These are phyloP conservation scores for Aspergillus candidus DNA, from an alignment of 2,329 filamentous ascomycete species.

Conservation along the genomic window DNA sequence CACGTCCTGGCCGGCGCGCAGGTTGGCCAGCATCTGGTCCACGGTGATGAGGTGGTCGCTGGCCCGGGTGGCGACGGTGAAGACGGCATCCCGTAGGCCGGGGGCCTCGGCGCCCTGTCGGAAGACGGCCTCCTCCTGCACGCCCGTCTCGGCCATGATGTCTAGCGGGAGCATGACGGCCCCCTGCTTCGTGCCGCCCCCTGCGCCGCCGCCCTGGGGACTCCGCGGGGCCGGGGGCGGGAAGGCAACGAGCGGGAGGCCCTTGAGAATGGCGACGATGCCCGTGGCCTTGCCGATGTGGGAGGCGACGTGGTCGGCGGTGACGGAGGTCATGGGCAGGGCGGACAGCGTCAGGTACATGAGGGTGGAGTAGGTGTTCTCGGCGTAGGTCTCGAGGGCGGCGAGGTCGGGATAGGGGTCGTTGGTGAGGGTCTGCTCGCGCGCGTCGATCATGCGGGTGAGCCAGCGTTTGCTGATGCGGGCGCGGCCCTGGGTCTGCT, in stretches of 20 bases:
- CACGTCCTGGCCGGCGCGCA: conserved; percentile 65
- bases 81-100: conserved; percentile 82
- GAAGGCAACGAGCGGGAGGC: conserved; percentile 81
- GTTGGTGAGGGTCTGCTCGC: conserved; percentile 78
- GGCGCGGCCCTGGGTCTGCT: conserved; percentile 41
- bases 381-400: conserved; percentile 78
- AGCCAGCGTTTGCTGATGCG: conserved; percentile 66
- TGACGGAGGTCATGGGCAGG: conserved; percentile 71
- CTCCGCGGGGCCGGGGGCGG: conserved; percentile 46
- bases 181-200: conserved; percentile 47
- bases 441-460: conserved; percentile 68
- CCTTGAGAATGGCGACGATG: conserved; percentile 78
- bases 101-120: conserved; percentile 69
- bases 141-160: conserved; percentile 73
- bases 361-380: conserved; percentile 89
- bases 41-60: conserved; percentile 95
- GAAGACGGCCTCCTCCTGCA: conserved; percentile 86
- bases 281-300: conserved; percentile 93
- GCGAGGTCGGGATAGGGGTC: conserved; percentile 69
- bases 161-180: conserved; percentile 78
- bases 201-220: conserved; percentile 33
- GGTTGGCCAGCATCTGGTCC: conserved; percentile 78
- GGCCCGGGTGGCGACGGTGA: conserved; percentile 83
- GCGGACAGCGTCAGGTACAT: conserved; percentile 81
- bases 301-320: conserved; percentile 85